Evolutionary conservation across 768 basidiomycete genomes (phyloP), one percentile per base, ranked within the genome.

Genomic region (Auriscalpium vulgare): DNA sequence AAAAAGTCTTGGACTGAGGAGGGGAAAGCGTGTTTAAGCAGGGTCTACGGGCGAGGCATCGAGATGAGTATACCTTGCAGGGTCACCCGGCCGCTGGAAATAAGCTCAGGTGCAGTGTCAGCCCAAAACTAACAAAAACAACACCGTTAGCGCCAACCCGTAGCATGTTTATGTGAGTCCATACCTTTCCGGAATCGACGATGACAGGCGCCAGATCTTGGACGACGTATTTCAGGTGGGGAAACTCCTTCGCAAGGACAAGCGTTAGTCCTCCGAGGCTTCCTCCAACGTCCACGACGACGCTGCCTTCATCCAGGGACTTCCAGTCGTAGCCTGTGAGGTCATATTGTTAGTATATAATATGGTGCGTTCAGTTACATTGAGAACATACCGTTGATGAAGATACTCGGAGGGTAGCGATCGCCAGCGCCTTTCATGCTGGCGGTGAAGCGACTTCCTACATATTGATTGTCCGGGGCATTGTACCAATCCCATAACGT

Each of bases 211-310:
- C 37, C 9, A 58, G 55, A 34, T 65, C 77, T 54, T 77, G 75
- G 14, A 76, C 62, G 29, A 71, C 63, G n/a, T 74, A 51, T 43
- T 67, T 64, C 7, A 77, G 59, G 13, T 69, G 63, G 0, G 75
- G 74, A 56, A 69, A 68, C 3, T 56, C 61, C 56, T 70, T 71
- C 1, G 66, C 55, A 2, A 78, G 64, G 9, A 59, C 57, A 45
- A 77, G 64, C 2, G 69, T 63, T n/a, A 69, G 60, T 44, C 72
- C 71, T 1, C 77, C 76, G 43, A 71, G 66, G 7, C 72, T 71
- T 5, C 74, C 71, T 10, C 73, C 75, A 11, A 77, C 66, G 61
- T 77, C 75, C 52, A 73, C 73, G 16, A 77, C 64, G 3, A 63
- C 61, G 4, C 70, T 60, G 11, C 65, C 68, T 4, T 40, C 10